phyloP scores from a whole-genome alignment of 139 green algal species.

The Chlamydomonas schloesseri region DNA sequence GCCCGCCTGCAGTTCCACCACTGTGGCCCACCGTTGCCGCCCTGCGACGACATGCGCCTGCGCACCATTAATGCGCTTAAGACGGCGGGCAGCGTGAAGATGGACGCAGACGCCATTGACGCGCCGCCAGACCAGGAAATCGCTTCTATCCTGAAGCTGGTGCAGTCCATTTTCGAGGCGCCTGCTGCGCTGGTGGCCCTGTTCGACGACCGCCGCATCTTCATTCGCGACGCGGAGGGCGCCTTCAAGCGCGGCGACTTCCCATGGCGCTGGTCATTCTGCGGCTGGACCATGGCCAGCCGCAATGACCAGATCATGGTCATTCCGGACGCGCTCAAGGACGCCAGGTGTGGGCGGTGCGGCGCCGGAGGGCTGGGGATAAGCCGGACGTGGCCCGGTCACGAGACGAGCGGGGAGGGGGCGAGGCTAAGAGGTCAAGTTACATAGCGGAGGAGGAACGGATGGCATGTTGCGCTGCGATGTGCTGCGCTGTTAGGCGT shows the following conservation, averaged over 20 bases:
- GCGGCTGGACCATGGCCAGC: constrained; percentile 78
- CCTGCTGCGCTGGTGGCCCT: constrained; percentile 45
- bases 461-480: too few relatives aligned
- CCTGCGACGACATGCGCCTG: constrained; percentile 47
- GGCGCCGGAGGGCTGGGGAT: background rate
- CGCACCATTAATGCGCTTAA: constrained; percentile 35
- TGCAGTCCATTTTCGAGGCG: constrained; percentile 48
- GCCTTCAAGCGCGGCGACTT: constrained; percentile 55
- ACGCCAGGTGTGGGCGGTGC: constrained; percentile 52
- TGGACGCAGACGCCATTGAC: constrained; percentile 37
- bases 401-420: too few relatives aligned
- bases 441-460: too few relatives aligned
- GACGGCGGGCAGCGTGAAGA: background rate
- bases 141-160: constrained; percentile 51
- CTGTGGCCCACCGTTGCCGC: constrained; percentile 36
- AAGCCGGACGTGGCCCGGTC: background rate
- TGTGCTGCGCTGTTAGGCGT: too few relatives aligned
- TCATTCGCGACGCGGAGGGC: constrained; percentile 40
- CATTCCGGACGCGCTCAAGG: constrained; percentile 72
- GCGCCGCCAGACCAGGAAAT: constrained; percentile 53
- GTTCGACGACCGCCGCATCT: constrained; percentile 57
- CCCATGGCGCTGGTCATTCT: constrained; percentile 68
- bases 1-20: constrained; percentile 22
- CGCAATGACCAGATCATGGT: constrained; percentile 72
- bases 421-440: too few relatives aligned